Conservation (phyloP, 495 filamentous ascomycete genomes). For the Hypoxylon subgilvum region DNA sequence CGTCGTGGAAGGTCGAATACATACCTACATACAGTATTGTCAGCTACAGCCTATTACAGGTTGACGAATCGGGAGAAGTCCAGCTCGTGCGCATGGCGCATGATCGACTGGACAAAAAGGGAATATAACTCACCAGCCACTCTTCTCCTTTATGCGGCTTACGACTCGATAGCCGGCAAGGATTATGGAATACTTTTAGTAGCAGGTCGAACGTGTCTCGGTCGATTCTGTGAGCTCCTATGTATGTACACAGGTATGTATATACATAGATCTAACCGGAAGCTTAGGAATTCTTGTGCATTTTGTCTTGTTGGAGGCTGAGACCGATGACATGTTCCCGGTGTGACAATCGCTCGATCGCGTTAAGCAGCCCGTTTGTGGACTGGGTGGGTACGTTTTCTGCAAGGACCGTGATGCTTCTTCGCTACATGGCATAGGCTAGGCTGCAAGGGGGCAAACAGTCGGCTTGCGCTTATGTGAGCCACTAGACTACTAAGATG, state of each 20-base stretch:
- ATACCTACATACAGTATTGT: no score
- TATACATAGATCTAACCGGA: no score
- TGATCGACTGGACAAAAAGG: constrained; percentile 20
- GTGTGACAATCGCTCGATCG: constrained; percentile 16
- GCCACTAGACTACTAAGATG: no score
- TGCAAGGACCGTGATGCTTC: constrained; percentile 27
- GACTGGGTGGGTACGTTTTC: constrained; percentile 19
- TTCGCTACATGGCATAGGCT: constrained; percentile 1
- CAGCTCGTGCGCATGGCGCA: constrained; percentile 23
- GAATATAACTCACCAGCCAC: constrained; percentile 20
- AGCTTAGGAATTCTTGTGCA: background rate
- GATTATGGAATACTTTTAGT: constrained; percentile 13
- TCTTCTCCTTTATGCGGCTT: constrained; percentile 35
- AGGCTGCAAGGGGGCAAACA: constrained; percentile 20
- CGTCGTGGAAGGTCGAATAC: constrained; percentile 5
- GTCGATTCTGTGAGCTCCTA: constrained; percentile 2
- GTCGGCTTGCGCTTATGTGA: constrained; percentile 22
- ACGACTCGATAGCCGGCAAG: constrained; percentile 9
- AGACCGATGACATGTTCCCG: constrained; percentile 30
- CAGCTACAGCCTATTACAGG: no score
- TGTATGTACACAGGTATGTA: background rate
- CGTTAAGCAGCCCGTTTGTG: constrained; percentile 15
- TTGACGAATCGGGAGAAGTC: constrained; percentile 25
- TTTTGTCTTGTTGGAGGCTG: constrained; percentile 27
- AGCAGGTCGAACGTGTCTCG: constrained; percentile 14